phyloP scores from a whole-genome alignment of 108 stramenopile species.

The Cyclostephanos invisitatus region DNA sequence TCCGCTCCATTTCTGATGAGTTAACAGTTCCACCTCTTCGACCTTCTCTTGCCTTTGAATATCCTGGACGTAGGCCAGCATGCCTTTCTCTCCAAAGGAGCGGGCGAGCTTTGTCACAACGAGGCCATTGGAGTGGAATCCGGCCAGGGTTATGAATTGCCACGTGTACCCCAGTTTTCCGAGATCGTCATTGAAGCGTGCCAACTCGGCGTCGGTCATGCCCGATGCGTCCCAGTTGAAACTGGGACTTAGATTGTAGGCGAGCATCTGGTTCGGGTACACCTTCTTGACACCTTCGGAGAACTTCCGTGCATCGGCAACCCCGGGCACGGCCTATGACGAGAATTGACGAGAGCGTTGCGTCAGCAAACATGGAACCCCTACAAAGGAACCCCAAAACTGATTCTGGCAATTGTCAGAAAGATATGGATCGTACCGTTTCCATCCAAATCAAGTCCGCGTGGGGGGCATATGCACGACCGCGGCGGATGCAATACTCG shows the following conservation, averaged over 20 bases:
- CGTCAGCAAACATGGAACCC: background rate
- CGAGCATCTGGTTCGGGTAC: slow-evolving; percentile 89
- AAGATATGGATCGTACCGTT: slow-evolving; percentile 53
- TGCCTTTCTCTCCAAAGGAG: slow-evolving; percentile 84
- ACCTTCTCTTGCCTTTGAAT: slow-evolving; percentile 90
- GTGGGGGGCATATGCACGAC: slow-evolving; percentile 88
- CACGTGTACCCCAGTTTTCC: slow-evolving; percentile 86
- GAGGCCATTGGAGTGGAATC: slow-evolving; percentile 95
- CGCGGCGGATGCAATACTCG: slow-evolving; percentile 92
- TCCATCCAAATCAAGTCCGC: slow-evolving; percentile 97
- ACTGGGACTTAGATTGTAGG: slow-evolving; percentile 93
- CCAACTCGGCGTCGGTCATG: slow-evolving; percentile 82
- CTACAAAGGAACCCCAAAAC: background rate
- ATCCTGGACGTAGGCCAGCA: slow-evolving; percentile 93
- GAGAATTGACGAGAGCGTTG: background rate
- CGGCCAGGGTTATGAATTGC: slow-evolving; percentile 97
- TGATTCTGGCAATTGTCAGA: no score
- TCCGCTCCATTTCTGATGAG: slow-evolving; percentile 95
- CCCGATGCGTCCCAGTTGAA: slow-evolving; percentile 98
- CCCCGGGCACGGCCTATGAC: slow-evolving; percentile 58
- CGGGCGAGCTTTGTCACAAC: slow-evolving; percentile 85
- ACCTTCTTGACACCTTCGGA: slow-evolving; percentile 71
- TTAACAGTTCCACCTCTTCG: slow-evolving; percentile 87
- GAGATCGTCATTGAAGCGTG: slow-evolving; percentile 87
- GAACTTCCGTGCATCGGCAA: slow-evolving; percentile 80